Conservation (phyloP, 1,139 yeast species). For the Schizosaccharomyces versatilis region DNA sequence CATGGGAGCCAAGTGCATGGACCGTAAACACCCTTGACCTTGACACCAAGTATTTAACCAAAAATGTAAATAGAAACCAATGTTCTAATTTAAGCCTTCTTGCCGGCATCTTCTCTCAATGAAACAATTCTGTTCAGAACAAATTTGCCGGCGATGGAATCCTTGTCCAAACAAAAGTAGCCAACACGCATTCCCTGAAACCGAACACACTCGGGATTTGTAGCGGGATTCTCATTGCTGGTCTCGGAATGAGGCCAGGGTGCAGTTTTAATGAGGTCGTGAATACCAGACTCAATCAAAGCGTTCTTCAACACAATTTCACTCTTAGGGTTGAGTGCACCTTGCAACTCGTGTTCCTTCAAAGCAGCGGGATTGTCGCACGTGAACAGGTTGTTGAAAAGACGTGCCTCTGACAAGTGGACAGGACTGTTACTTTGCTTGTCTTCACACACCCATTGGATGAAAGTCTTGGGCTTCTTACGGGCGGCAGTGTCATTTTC, state of each 20-base stretch:
- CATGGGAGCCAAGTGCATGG: too few species aligned
- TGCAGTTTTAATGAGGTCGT: slow-evolving; percentile 41
- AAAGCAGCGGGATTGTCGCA: slow-evolving; percentile 78
- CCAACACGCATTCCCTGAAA: slow-evolving; percentile 97
- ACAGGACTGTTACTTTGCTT: slow-evolving; percentile 36
- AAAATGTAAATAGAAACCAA: too few species aligned
- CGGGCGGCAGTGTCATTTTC: slow-evolving; percentile 35
- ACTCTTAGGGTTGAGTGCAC: slow-evolving; percentile 48
- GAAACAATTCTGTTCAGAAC: slow-evolving; percentile 76
- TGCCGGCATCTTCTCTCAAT: slow-evolving; percentile 40
- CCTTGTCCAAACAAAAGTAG: slow-evolving; percentile 79
- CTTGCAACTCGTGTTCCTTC: slow-evolving; percentile 73
- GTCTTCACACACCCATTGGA: slow-evolving; percentile 79
- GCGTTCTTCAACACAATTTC: slow-evolving; percentile 47
- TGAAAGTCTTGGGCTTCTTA: slow-evolving; percentile 71
- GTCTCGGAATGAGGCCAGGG: slow-evolving; percentile 44
- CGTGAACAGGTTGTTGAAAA: slow-evolving; percentile 69
- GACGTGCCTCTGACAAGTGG: slow-evolving; percentile 50
- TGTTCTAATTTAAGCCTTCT: slow-evolving; percentile 12
- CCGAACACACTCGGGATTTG: slow-evolving; percentile 63
- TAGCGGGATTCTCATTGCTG: slow-evolving; percentile 26
- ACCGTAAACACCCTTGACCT: too few species aligned
- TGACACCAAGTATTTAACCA: too few species aligned
- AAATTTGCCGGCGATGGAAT: slow-evolving; percentile 34
- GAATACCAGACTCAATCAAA: slow-evolving; percentile 57